Evolutionary conservation across 2,329 filamentous ascomycete species (phyloP), one percentile per base, ranked within the genome.

Genomic region (Cladosporium phlei): DNA sequence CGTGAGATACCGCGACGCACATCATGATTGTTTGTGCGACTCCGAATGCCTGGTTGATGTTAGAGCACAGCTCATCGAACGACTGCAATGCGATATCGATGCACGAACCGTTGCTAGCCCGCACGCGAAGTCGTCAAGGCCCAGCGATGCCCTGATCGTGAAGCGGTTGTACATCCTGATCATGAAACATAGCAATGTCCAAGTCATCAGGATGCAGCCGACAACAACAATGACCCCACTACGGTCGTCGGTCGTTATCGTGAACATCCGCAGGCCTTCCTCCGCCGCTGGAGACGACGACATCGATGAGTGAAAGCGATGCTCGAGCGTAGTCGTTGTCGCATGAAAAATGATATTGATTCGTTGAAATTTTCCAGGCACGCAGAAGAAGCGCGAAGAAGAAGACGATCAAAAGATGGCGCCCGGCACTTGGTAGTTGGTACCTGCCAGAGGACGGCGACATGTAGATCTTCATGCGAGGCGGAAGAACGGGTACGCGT

Each of bases 171-270:
- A 56, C 16, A 56, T 34, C 32, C 55, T 47, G 16, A 56, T 48
- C 22, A 55, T 39, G 27, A 55, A 58, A 48, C 54, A 56, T 4
- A 58, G 49, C 3, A 58, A 39, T 4, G 52, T 53, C 53, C 53
- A 58, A 7, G 53, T 55, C 17, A 52, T 55, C 53, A 58, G 50
- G 12, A 57, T 45, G 17, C 54, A 57, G 25, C 54, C 53, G 27
- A 58, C 49, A 14, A 53, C 53, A 17, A 57, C 33, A 12, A 55
- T 55, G 25, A 58, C 52, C 11, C 56, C 56, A 43, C 56, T 54
- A 52, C 55, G 56, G 24, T 57, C 56, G 24, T 53, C 39, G 19
- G 48, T 43, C 16, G 53, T 55, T 9, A 55, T 58, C 24, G 53
- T 53, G 48, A 57, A 58, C 21, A 47, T 50, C 34, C 56, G 40